Evolutionary conservation across 2,329 filamentous ascomycete species (phyloP), one percentile per base, ranked within the genome.

Genomic region (Coniochaeta hoffmannii): DNA sequence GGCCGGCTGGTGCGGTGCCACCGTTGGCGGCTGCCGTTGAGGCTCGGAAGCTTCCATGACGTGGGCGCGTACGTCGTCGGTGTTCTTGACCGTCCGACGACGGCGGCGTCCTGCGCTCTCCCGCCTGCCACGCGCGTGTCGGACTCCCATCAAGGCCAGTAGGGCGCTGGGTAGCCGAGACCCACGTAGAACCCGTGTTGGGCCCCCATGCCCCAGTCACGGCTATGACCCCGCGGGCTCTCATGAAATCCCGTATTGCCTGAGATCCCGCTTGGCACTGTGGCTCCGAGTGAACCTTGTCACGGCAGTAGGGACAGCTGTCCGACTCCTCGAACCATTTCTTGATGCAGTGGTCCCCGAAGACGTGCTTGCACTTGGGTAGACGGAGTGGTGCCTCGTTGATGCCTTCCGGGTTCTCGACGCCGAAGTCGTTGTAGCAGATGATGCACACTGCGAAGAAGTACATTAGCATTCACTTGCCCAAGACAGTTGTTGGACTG

Each of bases 301-400:
- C 77, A 26, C 83, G 78, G 65, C 83, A 87, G 62, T 86, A 86
- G 0, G 83, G 83, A 60, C 83, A 87, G 55, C 74, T 83, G 60
- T 83, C 77, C 1, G 80, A 80, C 49, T 85, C 80, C 53, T 81
- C 74, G 41, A 87, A 77, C 83, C 83, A 87, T 60, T 81, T 85
- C 65, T 80, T 83, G 59, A 87, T 82, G 65, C 83, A 87, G 60
- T 79, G 74, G 55, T 85, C 76, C 17, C 83, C 83, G 65, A 87
- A 87, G 7, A 86, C 66, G 61, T 87, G 83, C 60, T 80, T 82
- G 71, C 83, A 87, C 60, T 76, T 79, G 2, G 83, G 83, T 17
- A 86, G 67, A 19, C 80, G 78, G 15, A 86, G 65, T 1, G 83
- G 80, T 2, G 68, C 71, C 63, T 87, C 83, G 49, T 71, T 75